Percentiles rank a stretch among this genome's conserved stretches.
These are phyloP conservation scores for Schwanniomyces yamadae DNA, from an alignment of 805 yeast genomes.

Conservation along the genomic window DNA sequence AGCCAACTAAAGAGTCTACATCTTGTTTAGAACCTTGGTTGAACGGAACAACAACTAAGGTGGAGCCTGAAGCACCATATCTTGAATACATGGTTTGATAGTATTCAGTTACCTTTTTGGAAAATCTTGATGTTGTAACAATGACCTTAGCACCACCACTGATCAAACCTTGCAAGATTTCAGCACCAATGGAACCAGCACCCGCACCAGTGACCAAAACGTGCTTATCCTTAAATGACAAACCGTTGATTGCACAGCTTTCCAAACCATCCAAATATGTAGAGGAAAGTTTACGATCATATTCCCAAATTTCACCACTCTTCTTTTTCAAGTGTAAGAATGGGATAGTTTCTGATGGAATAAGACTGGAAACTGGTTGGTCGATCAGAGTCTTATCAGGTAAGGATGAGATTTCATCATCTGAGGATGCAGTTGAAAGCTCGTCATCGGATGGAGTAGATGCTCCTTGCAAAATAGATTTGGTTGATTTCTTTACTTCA, in stretches of 20 bases:
- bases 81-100: slow-evolving; percentile 92
- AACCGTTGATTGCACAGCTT: slow-evolving; percentile 91
- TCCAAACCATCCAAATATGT: slow-evolving; percentile 87
- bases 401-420: slow-evolving; percentile 85
- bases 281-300: slow-evolving; percentile 76
- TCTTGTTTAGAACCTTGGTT: slow-evolving; percentile 97
- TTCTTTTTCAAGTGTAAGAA: slow-evolving; percentile 90
- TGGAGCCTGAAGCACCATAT: slow-evolving; percentile 89
- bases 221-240: slow-evolving; percentile 81
- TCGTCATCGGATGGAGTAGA: slow-evolving; percentile 35
- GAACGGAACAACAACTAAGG: slow-evolving; percentile 95
- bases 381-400: slow-evolving; percentile 67
- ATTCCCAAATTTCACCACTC: slow-evolving; percentile 76
- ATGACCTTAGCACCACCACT: slow-evolving; percentile 98
- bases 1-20: slow-evolving; percentile 79
- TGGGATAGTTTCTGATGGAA: slow-evolving; percentile 86
- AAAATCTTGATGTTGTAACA: slow-evolving; percentile 94
- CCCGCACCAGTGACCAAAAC: slow-evolving; percentile 98
- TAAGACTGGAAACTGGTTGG: slow-evolving; percentile 69
- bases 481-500: slow-evolving; percentile 62
- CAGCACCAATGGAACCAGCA: slow-evolving; percentile 98
- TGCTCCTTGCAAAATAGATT: slow-evolving; percentile 48
- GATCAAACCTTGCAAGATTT: slow-evolving; percentile 87
- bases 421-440: slow-evolving; percentile 51
- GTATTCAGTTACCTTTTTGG: slow-evolving; percentile 91